phyloP scores from a whole-genome alignment of 257 asterid genomes.

The Jacaranda copaia region DNA sequence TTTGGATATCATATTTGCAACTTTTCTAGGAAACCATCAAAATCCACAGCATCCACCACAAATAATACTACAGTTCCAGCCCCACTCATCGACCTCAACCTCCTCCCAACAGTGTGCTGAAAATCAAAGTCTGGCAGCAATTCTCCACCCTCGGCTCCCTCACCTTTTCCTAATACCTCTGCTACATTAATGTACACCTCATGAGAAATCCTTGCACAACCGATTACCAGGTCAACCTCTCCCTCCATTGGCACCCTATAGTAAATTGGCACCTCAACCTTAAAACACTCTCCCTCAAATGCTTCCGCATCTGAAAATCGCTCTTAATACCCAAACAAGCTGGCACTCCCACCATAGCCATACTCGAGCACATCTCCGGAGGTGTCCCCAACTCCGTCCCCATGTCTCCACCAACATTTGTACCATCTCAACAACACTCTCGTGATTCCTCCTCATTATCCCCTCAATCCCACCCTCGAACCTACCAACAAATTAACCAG shows the following conservation, averaged over 20 bases:
- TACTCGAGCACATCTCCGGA: slow-evolving; percentile 77
- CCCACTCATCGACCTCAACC: too few relatives aligned
- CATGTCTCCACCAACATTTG: slow-evolving; percentile 60
- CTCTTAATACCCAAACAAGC: slow-evolving; percentile 64
- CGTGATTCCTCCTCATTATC: slow-evolving; percentile 73
- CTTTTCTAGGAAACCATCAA: too few relatives aligned
- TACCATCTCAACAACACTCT: slow-evolving; percentile 60
- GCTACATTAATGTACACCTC: too few relatives aligned
- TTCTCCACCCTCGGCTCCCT: too few relatives aligned
- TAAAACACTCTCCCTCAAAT: slow-evolving; percentile 68
- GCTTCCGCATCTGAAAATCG: slow-evolving; percentile 62
- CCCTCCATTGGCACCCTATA: slow-evolving; percentile 60
- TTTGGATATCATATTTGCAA: too few relatives aligned
- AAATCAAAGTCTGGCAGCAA: too few relatives aligned
- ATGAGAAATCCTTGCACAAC: slow-evolving; percentile 90
- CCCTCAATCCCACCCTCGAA: slow-evolving; percentile 88
- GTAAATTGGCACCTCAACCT: slow-evolving; percentile 85
- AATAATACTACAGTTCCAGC: too few relatives aligned
- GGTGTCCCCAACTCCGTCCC: slow-evolving; percentile 80
- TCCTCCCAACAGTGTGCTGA: too few relatives aligned
- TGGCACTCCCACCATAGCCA: slow-evolving; percentile 95
- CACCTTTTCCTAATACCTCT: too few relatives aligned
- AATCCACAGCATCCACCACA: too few relatives aligned
- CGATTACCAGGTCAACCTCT: slow-evolving; percentile 57
- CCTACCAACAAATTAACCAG: slow-evolving; percentile 68